Conservation (phyloP, 2,329 filamentous ascomycete species). For the Plenodomus biglobosus region DNA sequence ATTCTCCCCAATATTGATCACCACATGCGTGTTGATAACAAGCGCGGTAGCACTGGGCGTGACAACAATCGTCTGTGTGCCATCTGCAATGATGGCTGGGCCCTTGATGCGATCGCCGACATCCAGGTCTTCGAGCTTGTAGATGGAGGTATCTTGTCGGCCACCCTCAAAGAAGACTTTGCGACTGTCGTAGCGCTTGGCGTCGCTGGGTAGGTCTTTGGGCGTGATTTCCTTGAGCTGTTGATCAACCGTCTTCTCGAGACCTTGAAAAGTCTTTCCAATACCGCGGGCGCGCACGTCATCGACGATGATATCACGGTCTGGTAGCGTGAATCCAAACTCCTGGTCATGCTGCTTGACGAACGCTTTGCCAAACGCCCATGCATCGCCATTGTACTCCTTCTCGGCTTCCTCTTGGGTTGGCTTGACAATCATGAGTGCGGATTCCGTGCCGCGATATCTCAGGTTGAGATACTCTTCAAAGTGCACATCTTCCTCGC, state of each 20-base stretch:
- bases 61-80: constrained; percentile 89
- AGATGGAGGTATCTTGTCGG: constrained; percentile 75
- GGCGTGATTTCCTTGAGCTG: constrained; percentile 72
- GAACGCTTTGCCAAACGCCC: constrained; percentile 84
- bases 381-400: constrained; percentile 65
- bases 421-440: constrained; percentile 84
- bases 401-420: constrained; percentile 61
- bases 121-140: constrained; percentile 73
- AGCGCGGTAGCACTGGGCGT: constrained; percentile 75
- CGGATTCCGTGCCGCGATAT: constrained; percentile 87
- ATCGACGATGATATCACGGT: constrained; percentile 85
- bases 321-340: constrained; percentile 85
- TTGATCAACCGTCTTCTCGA: constrained; percentile 80
- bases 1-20: constrained; percentile 75
- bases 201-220: constrained; percentile 56
- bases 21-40: constrained; percentile 81
- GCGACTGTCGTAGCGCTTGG: constrained; percentile 66
- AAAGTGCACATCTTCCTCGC: constrained; percentile 71
- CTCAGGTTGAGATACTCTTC: constrained; percentile 95
- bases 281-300: constrained; percentile 87
- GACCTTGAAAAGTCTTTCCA: constrained; percentile 79
- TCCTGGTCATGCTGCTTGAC: constrained; percentile 86
- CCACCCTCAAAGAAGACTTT: constrained; percentile 85
- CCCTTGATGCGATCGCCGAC: constrained; percentile 74
- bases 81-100: constrained; percentile 83